These are phyloP conservation scores for button mushroom (Agaricus bisporus) DNA, from an alignment of 768 basidiomycete genomes.

Conservation along the genomic window DNA sequence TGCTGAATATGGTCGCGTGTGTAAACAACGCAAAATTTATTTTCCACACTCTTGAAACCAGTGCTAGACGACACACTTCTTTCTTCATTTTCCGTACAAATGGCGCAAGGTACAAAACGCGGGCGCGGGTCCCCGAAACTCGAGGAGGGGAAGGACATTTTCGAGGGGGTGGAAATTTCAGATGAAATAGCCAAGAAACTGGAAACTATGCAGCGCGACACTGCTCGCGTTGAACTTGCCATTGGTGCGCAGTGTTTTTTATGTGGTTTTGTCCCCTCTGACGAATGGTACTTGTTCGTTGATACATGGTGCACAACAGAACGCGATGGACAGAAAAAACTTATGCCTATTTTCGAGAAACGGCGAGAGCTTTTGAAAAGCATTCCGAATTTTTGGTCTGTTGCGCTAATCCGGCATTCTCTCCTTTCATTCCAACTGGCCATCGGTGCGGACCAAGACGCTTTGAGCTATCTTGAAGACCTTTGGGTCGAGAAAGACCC, in stretches of 20 bases:
- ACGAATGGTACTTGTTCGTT: not conserved
- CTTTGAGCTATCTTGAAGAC: conserved; percentile 80
- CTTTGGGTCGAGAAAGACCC: conserved; percentile 75
- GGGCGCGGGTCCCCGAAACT: conserved; percentile 77
- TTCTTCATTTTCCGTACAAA: conserved; percentile 17
- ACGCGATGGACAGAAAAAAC: conserved; percentile 50
- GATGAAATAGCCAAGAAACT: conserved; percentile 72
- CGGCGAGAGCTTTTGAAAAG: conserved; percentile 60
- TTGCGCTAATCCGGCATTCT: conserved; percentile 71
- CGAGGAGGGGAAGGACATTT: conserved; percentile 65
- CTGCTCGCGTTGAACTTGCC: conserved; percentile 63
- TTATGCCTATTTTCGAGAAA: conserved; percentile 61
- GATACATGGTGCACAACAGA: conserved; percentile 35
- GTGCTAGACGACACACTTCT: conserved; percentile 12
- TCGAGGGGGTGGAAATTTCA: conserved; percentile 60
- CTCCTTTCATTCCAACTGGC: conserved; percentile 60
- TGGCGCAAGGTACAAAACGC: conserved; percentile 61
- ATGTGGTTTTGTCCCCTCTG: not conserved
- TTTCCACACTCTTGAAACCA: conserved; percentile 8
- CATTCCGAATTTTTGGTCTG: conserved; percentile 82
- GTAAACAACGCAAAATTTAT: conserved; percentile 22
- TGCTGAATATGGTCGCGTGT: conserved; percentile 19
- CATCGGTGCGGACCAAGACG: conserved; percentile 73
- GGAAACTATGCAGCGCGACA: conserved; percentile 57
- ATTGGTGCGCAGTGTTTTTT: conserved; percentile 46